These are phyloP conservation scores for Pichia cephalocereana DNA, from an alignment of 805 yeast genomes.

Conservation along the genomic window DNA sequence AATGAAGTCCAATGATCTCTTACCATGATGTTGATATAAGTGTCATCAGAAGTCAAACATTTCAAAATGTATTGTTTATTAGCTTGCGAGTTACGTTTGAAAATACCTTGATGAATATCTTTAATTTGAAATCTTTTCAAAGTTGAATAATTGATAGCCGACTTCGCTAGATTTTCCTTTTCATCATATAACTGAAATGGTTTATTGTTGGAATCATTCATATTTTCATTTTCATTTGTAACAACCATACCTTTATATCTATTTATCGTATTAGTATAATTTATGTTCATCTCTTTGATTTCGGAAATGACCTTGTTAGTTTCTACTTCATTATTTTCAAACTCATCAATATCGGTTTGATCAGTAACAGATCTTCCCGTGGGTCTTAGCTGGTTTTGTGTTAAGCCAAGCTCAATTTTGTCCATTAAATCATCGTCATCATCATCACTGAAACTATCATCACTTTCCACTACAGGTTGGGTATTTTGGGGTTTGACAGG, in stretches of 20 bases:
- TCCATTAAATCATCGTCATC: slow-evolving; percentile 21
- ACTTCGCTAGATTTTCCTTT: slow-evolving; percentile 24
- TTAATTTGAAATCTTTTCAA: slow-evolving; percentile 41
- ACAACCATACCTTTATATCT: slow-evolving; percentile 1
- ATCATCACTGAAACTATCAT: slow-evolving; percentile 21
- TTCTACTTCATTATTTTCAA: neutral
- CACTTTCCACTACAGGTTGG: neutral
- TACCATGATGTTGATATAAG: slow-evolving; percentile 35
- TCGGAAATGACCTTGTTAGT: neutral
- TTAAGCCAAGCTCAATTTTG: neutral
- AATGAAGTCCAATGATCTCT: slow-evolving; percentile 55
- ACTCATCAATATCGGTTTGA: neutral
- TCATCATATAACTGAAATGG: slow-evolving; percentile 8
- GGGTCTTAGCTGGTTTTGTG: neutral
- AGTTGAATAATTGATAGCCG: slow-evolving; percentile 37
- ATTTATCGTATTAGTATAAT: slow-evolving; percentile 1
- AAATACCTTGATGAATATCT: slow-evolving; percentile 25
- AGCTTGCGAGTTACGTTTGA: slow-evolving; percentile 21
- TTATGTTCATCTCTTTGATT: slow-evolving; percentile 9
- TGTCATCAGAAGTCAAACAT: slow-evolving; percentile 33
- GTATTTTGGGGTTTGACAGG: neutral
- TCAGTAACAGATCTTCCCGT: slow-evolving; percentile 3
- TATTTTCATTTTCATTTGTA: slow-evolving; percentile 1
- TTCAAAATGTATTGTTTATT: slow-evolving; percentile 45
- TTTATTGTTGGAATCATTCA: neutral